A percentile compares a stretch with the other conserved stretches of the same genome.
Conservation (phyloP, 805 yeast genomes). For the Candida pseudoglaebosa region DNA sequence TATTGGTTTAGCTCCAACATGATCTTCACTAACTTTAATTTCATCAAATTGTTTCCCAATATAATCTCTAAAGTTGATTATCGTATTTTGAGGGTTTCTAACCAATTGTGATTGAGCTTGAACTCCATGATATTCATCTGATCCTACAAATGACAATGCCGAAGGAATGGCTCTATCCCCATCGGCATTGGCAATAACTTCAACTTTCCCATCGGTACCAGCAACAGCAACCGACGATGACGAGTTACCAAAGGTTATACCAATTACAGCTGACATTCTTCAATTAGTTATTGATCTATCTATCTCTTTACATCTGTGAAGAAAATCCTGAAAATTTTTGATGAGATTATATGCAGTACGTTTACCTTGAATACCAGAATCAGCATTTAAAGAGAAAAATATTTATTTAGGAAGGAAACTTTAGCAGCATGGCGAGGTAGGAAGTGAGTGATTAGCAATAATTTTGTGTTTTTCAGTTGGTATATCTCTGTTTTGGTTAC, state of each 20-base stretch:
- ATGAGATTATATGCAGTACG: slow-evolving; percentile 1
- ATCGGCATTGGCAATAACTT: slow-evolving; percentile 97
- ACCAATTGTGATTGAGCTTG: slow-evolving; percentile 91
- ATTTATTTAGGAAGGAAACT: too few species aligned
- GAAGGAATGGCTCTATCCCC: slow-evolving; percentile 98
- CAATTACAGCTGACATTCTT: slow-evolving; percentile 59
- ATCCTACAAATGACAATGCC: slow-evolving; percentile 84
- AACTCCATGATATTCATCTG: slow-evolving; percentile 95
- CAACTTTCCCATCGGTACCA: slow-evolving; percentile 81
- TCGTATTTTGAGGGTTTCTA: slow-evolving; percentile 84
- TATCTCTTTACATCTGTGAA: too few species aligned
- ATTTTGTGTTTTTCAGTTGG: too few species aligned
- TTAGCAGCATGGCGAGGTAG: too few species aligned
- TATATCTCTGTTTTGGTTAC: too few species aligned
- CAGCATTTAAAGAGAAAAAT: too few species aligned
- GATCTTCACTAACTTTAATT: slow-evolving; percentile 55
- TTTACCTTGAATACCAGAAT: too few species aligned
- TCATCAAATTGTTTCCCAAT: slow-evolving; percentile 72
- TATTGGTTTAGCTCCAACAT: slow-evolving; percentile 55
- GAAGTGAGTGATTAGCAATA: too few species aligned
- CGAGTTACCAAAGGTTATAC: slow-evolving; percentile 95
- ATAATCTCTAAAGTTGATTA: slow-evolving; percentile 89
- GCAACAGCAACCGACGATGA: slow-evolving; percentile 92
- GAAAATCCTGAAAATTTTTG: slow-evolving; percentile 2
- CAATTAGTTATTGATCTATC: background rate